phyloP scores from a whole-genome alignment of 371 early-diverging fungal species.

The Mortierella sp. region DNA sequence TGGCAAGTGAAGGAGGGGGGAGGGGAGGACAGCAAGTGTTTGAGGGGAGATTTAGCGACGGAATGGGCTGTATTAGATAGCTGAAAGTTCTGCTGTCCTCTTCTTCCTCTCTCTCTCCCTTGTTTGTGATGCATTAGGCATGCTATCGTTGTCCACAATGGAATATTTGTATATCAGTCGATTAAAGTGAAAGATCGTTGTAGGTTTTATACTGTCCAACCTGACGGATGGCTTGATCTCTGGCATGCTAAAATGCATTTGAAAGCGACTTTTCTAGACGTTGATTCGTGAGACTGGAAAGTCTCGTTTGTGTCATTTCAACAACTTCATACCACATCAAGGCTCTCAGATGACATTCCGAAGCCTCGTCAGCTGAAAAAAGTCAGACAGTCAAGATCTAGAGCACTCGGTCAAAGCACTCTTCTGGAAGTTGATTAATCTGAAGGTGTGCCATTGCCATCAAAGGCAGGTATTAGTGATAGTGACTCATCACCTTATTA shows the following conservation, averaged over 20 bases:
- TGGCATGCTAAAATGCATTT: conserved; percentile 26
- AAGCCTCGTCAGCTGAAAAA: neutral
- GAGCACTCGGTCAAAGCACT: neutral
- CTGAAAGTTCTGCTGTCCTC: too few species aligned
- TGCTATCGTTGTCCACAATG: too few species aligned
- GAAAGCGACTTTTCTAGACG: conserved; percentile 3
- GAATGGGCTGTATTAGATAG: too few species aligned
- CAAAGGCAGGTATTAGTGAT: conserved; percentile 18
- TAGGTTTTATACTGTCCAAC: conserved; percentile 61
- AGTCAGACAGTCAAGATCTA: conserved; percentile 7
- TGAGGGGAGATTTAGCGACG: too few species aligned
- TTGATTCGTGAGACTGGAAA: neutral
- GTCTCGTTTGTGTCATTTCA: neutral
- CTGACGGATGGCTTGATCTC: conserved; percentile 51
- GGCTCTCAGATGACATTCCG: neutral
- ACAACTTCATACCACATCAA: neutral
- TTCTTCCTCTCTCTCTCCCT: too few species aligned
- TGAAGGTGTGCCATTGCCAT: conserved; percentile 25
- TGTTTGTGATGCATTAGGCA: too few species aligned
- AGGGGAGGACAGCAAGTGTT: too few species aligned
- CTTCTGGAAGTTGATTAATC: neutral
- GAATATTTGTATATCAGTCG: too few species aligned
- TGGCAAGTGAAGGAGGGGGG: too few species aligned
- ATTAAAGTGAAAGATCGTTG: conserved; percentile 58
- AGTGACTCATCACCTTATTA: neutral